Evolutionary conservation across 2,329 filamentous ascomycete species (phyloP), one percentile per base, ranked within the genome.

Genomic region (Cryphonectria parasitica): DNA sequence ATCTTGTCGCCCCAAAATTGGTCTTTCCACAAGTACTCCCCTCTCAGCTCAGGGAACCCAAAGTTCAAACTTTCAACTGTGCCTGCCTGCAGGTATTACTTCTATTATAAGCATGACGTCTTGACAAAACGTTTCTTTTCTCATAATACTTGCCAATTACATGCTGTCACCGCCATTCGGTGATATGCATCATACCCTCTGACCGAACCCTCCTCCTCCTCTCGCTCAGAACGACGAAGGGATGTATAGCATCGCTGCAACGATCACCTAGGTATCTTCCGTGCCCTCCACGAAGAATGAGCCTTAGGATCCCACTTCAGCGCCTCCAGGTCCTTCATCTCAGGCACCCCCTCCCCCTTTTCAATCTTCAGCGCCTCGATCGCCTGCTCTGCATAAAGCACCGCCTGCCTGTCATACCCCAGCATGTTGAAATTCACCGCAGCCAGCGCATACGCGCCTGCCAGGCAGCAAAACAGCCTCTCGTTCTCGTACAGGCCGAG

Each of bases 371-470:
- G 43, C 13, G 79, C 80, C 7, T 74, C 78, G 1, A 74, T 76
- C 2, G 81, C 82, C 52, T 73, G 65, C 1, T n/a, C 31, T 2
- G 81, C 81, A 69, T 79, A 80, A 67, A 75, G 73, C 1, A 67
- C 73, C 0, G 80, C 77, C 69, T 75, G 75, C 45, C 75, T 75
- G 70, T 78, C 78, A 41, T 78, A 75, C 17, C 78, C 80, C 69
- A 82, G 80, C 66, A 82, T 76, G 15, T 79, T 78, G 52, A 76
- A 80, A 61, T 82, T 80, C n/a, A 83, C 75, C 25, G 82, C 82
- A 1, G 81, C 81, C 0, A 78, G 75, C 2, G 79, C 80, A 68
- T 80, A 80, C 4, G 78, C 79, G n/a, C 75, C 76, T 1, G 77
- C 79, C 7, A 82, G 71, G 45, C 80, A 78, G 17, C 76, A 75